These are phyloP conservation scores for Termitomyces sp. DNA, from an alignment of 768 basidiomycete species.

Conservation along the genomic window DNA sequence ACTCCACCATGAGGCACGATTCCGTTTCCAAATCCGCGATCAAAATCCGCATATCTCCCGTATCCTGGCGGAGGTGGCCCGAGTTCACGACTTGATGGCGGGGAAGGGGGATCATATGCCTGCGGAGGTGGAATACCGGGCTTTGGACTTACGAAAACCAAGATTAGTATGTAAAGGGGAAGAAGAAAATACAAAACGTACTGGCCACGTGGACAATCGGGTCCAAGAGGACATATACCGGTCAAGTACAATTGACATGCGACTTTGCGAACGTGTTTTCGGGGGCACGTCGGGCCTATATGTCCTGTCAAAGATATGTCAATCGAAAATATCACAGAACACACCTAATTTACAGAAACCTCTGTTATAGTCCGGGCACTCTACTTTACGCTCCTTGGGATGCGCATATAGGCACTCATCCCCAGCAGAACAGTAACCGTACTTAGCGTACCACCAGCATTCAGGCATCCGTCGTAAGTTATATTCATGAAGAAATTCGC, in stretches of 20 bases:
- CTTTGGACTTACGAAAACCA: constrained; percentile 62
- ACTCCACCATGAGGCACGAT: constrained; percentile 22
- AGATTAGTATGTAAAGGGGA: constrained; percentile 11
- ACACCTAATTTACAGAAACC: constrained; percentile 94
- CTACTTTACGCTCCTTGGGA: constrained; percentile 85
- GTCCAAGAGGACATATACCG: constrained; percentile 90
- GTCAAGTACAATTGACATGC: constrained; percentile 89
- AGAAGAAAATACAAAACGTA: constrained; percentile 38
- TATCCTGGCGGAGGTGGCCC: constrained; percentile 93
- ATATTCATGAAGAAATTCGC: constrained; percentile 99
- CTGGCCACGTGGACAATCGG: constrained; percentile 88
- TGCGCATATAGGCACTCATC: constrained; percentile 98
- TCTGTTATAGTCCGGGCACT: constrained; percentile 93
- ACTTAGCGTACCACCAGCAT: constrained; percentile 98
- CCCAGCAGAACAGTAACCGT: constrained; percentile 95
- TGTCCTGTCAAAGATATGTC: constrained; percentile 6
- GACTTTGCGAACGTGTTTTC: constrained; percentile 90
- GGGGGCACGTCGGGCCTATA: constrained; percentile 80
- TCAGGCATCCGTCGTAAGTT: constrained; percentile 97
- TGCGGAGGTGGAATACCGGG: constrained; percentile 24
- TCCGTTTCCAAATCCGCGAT: constrained; percentile 45
- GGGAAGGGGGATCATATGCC: constrained; percentile 60
- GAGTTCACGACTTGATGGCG: constrained; percentile 72
- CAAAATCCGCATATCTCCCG: constrained; percentile 78
- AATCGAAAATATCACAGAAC: constrained; percentile 21